Base-by-base conservation (phyloP, 345 rosid species). In the Boechera divaricarpa region DNA sequence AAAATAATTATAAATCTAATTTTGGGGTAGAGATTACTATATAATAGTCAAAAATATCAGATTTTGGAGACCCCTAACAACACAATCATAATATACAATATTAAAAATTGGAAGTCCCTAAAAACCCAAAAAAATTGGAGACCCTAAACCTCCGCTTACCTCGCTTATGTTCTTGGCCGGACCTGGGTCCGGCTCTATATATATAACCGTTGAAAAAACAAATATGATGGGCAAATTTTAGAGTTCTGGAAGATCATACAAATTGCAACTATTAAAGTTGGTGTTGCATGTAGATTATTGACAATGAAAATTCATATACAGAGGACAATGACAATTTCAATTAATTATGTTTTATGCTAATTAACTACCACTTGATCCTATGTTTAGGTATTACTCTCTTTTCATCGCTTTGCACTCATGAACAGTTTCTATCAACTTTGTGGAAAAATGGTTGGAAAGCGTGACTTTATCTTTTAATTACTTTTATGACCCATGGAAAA, bases 351-450 rank as follows among this genome's bases (percentile, higher is more conserved):
- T 69, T 11, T 15, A 58, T 61, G 70, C 33, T 77, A 57, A 47
- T 64, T 55, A 63, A 70, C 15, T 7, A 47, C 81, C 60, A 71
- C 55, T 63, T 77, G 76, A 26, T 70, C 53, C 52, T 77, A 77
- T 70, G 76, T 77, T 77, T 77, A 71, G 76, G 80, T 70, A 70
- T 71, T 77, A 70, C 76, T 55, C 76, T 77, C 72, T 47, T 63
- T 76, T 52, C 32, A 12, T 54, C 26, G 48, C 66, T 47, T 71
- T 63, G 67, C 76, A 56, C 67, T 77, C 58, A 48, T 77, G 66
- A 63, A 71, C 54, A 56, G 72, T 71, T 64, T 64, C 72, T 44
- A 56, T 77, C 80, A 77, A 77, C 80, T 77, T 77, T 77, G 80
- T 70, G 60, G 80, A 56, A 63, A 63, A 77, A 56, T 63, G 61